phyloP scores from a whole-genome alignment of 352 stramenopile species.

The Aphanomyces astaci region DNA sequence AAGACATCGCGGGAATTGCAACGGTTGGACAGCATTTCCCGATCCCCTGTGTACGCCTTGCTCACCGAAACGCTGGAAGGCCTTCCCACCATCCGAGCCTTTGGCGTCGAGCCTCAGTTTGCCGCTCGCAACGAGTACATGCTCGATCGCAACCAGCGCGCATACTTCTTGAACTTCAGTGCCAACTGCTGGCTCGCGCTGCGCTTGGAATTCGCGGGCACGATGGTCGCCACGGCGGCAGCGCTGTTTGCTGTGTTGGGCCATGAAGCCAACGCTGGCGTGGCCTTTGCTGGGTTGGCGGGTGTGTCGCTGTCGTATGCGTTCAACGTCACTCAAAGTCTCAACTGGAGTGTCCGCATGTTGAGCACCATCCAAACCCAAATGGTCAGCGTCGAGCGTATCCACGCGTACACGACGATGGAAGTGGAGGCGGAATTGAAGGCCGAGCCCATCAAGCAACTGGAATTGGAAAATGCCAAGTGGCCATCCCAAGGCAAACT shows the following conservation, averaged over 20 bases:
- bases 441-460: neutral
- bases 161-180: constrained; percentile 79
- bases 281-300: constrained; percentile 43
- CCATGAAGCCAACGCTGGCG: constrained; percentile 6
- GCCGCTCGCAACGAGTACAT: constrained; percentile 17
- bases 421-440: constrained; percentile 19
- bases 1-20: constrained; percentile 72
- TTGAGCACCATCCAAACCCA: constrained; percentile 75
- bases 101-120: constrained; percentile 23
- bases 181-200: constrained; percentile 87
- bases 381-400: constrained; percentile 75
- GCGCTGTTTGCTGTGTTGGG: constrained; percentile 58
- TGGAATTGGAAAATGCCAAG: constrained; percentile 17
- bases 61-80: constrained; percentile 83
- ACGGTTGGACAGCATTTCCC: constrained; percentile 68
- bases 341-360: constrained; percentile 88
- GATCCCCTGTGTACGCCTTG: constrained; percentile 80
- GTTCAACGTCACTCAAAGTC: constrained; percentile 58
- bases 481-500: constrained; percentile 86
- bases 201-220: constrained; percentile 80
- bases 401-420: constrained; percentile 22
- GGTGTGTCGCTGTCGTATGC: constrained; percentile 84
- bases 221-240: constrained; percentile 59
- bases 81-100: constrained; percentile 85
- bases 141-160: constrained; percentile 27